Percentiles rank a stretch among this genome's conserved stretches.
Conservation (phyloP, 2,329 filamentous ascomycete species). For the Paracorniculantispora psalliotae region DNA sequence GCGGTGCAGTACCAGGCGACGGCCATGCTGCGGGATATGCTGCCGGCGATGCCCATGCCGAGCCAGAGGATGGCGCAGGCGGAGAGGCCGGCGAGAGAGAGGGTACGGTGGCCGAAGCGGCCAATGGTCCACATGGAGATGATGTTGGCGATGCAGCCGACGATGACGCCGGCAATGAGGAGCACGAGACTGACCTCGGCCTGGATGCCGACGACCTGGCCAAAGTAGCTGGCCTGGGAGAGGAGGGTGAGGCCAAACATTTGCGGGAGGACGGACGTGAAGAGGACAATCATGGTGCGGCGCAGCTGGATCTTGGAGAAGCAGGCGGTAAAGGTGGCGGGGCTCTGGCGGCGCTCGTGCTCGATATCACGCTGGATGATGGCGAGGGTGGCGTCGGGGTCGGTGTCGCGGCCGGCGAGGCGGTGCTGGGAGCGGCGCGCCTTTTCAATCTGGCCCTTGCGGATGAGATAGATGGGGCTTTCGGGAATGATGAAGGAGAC, state of each 20-base stretch:
- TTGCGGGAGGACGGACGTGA: constrained; percentile 37
- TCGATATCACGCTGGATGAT: constrained; percentile 45
- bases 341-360: constrained; percentile 28
- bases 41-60: constrained; percentile 43
- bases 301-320: constrained; percentile 40
- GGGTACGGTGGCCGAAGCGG: constrained; percentile 33
- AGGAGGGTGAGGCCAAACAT: constrained; percentile 42
- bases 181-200: constrained; percentile 34
- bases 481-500: constrained; percentile 44
- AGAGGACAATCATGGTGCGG: constrained; percentile 36
- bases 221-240: constrained; percentile 37
- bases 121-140: constrained; percentile 39
- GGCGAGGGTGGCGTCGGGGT: constrained; percentile 36
- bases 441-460: constrained; percentile 33
- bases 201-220: constrained; percentile 30
- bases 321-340: constrained; percentile 36
- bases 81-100: constrained; percentile 32
- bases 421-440: constrained; percentile 43
- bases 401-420: constrained; percentile 37
- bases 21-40: constrained; percentile 32
- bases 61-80: constrained; percentile 35
- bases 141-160: constrained; percentile 41
- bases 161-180: constrained; percentile 39
- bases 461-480: constrained; percentile 44
- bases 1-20: constrained; percentile 25